phyloP scores from a whole-genome alignment of 805 yeast genomes.

The Yarrowia yakushimensis region DNA sequence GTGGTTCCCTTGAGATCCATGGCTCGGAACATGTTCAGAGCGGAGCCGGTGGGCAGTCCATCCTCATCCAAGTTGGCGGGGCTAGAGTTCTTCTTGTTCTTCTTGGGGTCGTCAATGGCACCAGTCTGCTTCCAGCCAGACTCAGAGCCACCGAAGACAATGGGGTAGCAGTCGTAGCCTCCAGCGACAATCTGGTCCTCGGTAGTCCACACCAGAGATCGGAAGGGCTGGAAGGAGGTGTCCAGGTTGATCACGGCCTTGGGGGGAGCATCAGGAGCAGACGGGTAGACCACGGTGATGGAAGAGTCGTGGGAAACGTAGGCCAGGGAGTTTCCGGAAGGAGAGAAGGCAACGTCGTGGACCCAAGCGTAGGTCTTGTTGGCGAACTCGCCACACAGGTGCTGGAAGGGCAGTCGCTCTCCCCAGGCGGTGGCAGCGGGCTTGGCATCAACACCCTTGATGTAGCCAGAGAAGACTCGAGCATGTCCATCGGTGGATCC shows the following conservation, averaged over 20 bases:
- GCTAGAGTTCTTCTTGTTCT: slow-evolving; percentile 43
- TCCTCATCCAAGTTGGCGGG: slow-evolving; percentile 33
- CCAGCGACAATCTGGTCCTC: slow-evolving; percentile 74
- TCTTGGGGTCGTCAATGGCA: slow-evolving; percentile 58
- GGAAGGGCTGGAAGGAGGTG: slow-evolving; percentile 76
- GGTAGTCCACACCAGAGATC: slow-evolving; percentile 64
- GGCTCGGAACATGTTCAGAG: slow-evolving; percentile 88
- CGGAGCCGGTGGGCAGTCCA: slow-evolving; percentile 42
- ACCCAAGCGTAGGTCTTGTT: slow-evolving; percentile 81
- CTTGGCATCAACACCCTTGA: slow-evolving; percentile 82
- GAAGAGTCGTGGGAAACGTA: slow-evolving; percentile 85
- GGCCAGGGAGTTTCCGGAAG: slow-evolving; percentile 71
- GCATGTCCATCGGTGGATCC: slow-evolving; percentile 95
- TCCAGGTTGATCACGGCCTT: slow-evolving; percentile 53
- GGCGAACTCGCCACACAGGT: slow-evolving; percentile 76
- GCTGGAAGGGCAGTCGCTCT: slow-evolving; percentile 88
- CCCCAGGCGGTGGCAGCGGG: slow-evolving; percentile 90
- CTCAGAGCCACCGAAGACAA: slow-evolving; percentile 71
- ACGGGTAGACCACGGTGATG: slow-evolving; percentile 75
- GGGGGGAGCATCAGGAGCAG: slow-evolving; percentile 63
- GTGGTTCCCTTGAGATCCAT: slow-evolving; percentile 88
- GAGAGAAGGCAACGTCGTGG: slow-evolving; percentile 84
- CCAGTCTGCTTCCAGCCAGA: slow-evolving; percentile 56
- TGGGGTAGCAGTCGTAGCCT: slow-evolving; percentile 90
- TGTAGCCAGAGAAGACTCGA: slow-evolving; percentile 80